Percentiles rank a stretch among this genome's conserved stretches.
phyloP scores from a whole-genome alignment of 495 filamentous ascomycete species.

The Podospora fimiseda region DNA sequence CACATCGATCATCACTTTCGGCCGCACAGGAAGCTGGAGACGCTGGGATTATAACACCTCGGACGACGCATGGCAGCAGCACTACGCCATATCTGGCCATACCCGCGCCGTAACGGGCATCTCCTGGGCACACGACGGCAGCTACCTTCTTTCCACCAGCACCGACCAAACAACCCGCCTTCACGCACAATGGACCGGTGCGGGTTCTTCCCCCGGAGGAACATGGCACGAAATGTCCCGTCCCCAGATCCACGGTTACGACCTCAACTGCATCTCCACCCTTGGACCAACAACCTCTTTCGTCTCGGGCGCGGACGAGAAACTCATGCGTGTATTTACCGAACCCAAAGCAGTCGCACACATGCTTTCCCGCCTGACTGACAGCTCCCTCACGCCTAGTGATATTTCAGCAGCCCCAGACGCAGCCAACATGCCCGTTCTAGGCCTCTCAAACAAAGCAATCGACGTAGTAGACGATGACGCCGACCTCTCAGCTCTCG shows the following conservation, averaged over 20 bases:
- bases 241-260: slow-evolving; percentile 97
- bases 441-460: slow-evolving; percentile 95
- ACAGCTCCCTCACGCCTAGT: slow-evolving; percentile 33
- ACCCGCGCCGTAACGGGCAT: slow-evolving; percentile 70
- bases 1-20: slow-evolving; percentile 66
- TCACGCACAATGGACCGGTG: slow-evolving; percentile 70
- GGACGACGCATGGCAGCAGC: slow-evolving; percentile 65
- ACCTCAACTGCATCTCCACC: slow-evolving; percentile 86
- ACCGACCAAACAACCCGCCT: slow-evolving; percentile 93
- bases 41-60: slow-evolving; percentile 53
- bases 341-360: slow-evolving; percentile 77
- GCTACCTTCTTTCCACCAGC: slow-evolving; percentile 81
- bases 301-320: slow-evolving; percentile 96
- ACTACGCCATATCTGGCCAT: slow-evolving; percentile 76
- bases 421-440: slow-evolving; percentile 85
- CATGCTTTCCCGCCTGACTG: slow-evolving; percentile 63
- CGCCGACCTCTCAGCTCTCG: slow-evolving; percentile 18
- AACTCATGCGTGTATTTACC: slow-evolving; percentile 89
- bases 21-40: slow-evolving; percentile 90
- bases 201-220: slow-evolving; percentile 17
- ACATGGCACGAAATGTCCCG: slow-evolving; percentile 95
- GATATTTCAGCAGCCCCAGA: slow-evolving; percentile 58
- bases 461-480: slow-evolving; percentile 53
- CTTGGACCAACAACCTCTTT: slow-evolving; percentile 63
- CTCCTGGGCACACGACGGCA: slow-evolving; percentile 76